These are phyloP conservation scores for Austroboletus eburneus DNA, from an alignment of 768 basidiomycete species.

Conservation along the genomic window DNA sequence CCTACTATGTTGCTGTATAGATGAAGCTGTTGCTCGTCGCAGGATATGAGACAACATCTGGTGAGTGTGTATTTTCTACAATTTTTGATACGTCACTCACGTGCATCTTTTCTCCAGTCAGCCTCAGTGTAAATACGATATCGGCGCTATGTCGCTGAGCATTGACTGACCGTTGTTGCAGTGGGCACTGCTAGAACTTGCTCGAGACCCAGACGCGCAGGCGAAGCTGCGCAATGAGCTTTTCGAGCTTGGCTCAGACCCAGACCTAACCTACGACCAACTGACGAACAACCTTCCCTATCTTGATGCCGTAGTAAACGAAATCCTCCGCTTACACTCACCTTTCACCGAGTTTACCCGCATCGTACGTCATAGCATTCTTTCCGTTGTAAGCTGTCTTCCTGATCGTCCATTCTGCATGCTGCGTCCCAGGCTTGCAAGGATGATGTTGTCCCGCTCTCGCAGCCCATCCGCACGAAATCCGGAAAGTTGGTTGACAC, in stretches of 20 bases:
- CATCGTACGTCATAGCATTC: background rate
- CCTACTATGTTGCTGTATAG: too few relatives aligned
- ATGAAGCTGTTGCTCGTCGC: constrained; percentile 3
- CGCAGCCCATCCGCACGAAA: background rate
- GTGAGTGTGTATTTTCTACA: background rate
- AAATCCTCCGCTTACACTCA: constrained; percentile 11
- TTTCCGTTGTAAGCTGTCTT: background rate
- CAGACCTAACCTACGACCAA: background rate
- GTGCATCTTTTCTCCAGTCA: background rate
- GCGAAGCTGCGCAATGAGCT: background rate
- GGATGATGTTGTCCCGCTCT: background rate
- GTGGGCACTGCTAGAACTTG: background rate
- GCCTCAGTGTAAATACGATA: background rate
- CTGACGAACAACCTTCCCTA: background rate
- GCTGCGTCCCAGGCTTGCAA: background rate
- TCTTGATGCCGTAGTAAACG: constrained; percentile 36
- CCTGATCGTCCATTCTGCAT: too few relatives aligned
- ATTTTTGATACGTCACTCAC: background rate
- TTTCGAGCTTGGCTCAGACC: background rate
- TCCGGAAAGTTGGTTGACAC: background rate
- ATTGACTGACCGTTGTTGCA: background rate
- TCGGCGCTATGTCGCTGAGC: background rate
- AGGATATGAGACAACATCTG: background rate
- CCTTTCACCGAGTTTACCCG: background rate
- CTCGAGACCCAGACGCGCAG: background rate